Evolutionary conservation across 805 yeast genomes (phyloP).

Genomic region (Brettanomyces custersianus): DNA sequence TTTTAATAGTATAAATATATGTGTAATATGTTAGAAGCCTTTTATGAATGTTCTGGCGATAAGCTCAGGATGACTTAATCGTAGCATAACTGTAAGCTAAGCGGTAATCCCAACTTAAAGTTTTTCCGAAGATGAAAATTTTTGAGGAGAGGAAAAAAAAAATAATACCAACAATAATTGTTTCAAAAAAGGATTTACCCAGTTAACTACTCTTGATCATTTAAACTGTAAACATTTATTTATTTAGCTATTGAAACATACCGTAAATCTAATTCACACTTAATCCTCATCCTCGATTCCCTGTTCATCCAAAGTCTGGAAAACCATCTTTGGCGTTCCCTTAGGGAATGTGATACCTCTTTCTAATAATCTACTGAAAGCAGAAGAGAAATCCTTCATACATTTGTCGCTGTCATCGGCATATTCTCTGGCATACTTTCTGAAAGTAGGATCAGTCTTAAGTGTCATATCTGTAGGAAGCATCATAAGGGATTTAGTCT

Average conservation of each 20-base stretch:
- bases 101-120: too few species aligned
- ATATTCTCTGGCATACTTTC: slow-evolving; percentile 36
- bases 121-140: too few species aligned
- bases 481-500: slow-evolving; percentile 48
- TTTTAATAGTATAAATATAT: slow-evolving; percentile 17
- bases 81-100: too few species aligned
- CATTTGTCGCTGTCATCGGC: slow-evolving; percentile 41
- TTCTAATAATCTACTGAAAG: slow-evolving; percentile 47
- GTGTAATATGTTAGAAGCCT: too few species aligned
- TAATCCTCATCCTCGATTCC: slow-evolving; percentile 15
- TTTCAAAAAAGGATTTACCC: too few species aligned
- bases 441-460: slow-evolving; percentile 36
- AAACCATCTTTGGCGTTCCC: slow-evolving; percentile 33
- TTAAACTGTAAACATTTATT: too few species aligned
- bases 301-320: slow-evolving; percentile 69
- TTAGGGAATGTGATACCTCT: slow-evolving; percentile 63
- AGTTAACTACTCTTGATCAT: too few species aligned
- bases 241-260: too few species aligned
- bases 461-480: slow-evolving; percentile 50
- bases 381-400: slow-evolving; percentile 39
- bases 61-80: too few species aligned
- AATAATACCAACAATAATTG: too few species aligned
- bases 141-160: too few species aligned
- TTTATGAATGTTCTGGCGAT: too few species aligned
- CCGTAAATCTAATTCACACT: slow-evolving; percentile 6